These are phyloP conservation scores for Acacia melanoxylon DNA, from an alignment of 306 rosid genomes.

Conservation along the genomic window DNA sequence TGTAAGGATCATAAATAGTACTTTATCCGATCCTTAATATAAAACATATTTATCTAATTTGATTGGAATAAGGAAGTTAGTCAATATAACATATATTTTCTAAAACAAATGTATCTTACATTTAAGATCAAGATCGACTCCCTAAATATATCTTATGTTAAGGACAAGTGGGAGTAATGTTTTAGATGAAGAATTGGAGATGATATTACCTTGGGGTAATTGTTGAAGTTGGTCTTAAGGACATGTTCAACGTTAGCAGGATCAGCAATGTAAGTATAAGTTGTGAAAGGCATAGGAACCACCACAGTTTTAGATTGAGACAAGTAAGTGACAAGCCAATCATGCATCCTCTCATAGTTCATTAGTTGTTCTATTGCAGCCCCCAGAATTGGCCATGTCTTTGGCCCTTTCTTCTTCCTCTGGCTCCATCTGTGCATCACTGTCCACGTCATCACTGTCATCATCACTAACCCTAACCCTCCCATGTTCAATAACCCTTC, in stretches of 20 bases:
- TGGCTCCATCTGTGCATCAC: constrained; percentile 71
- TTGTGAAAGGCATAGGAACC: constrained; percentile 89
- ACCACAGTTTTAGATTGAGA: constrained; percentile 61
- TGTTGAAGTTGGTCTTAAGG: constrained; percentile 84
- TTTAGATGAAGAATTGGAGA: not conserved
- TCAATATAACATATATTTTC: no score
- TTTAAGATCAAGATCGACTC: no score
- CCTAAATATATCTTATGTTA: no score
- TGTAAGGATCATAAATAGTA: no score
- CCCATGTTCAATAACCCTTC: constrained; percentile 39
- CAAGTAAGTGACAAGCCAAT: constrained; percentile 75
- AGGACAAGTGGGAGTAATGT: no score
- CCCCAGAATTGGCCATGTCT: constrained; percentile 89
- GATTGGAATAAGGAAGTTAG: no score
- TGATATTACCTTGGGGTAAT: constrained; percentile 71
- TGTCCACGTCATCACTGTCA: constrained; percentile 57
- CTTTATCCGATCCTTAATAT: no score
- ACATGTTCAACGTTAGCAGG: constrained; percentile 85
- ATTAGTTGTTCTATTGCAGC: constrained; percentile 76
- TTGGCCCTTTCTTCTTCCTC: constrained; percentile 73
- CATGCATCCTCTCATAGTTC: constrained; percentile 87
- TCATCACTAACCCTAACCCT: constrained; percentile 37
- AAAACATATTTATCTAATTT: no score
- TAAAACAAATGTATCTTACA: no score
- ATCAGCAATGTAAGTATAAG: constrained; percentile 89